Conservation (phyloP, 495 filamentous ascomycete genomes). For the Hypoxylon perforatum region DNA sequence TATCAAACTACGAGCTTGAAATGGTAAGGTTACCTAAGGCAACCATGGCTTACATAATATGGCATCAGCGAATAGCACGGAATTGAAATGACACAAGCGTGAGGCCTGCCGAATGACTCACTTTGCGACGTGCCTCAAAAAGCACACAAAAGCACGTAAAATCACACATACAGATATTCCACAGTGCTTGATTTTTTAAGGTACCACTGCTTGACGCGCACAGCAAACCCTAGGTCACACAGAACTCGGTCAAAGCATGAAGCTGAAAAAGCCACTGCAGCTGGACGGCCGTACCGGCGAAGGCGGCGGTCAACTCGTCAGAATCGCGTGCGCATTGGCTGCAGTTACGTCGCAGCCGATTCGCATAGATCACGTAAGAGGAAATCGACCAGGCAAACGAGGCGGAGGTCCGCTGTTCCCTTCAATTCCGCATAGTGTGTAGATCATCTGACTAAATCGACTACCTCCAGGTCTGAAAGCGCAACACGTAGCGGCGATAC, state of each 20-base stretch:
- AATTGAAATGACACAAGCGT: too few relatives aligned
- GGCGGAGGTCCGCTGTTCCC: conserved; percentile 50
- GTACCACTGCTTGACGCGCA: not conserved
- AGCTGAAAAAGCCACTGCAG: conserved; percentile 39
- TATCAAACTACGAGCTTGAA: too few relatives aligned
- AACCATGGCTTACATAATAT: too few relatives aligned
- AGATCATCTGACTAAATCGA: conserved; percentile 27
- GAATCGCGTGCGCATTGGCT: conserved; percentile 75
- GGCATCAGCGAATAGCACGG: too few relatives aligned
- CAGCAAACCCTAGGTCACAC: not conserved
- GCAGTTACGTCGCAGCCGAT: conserved; percentile 73
- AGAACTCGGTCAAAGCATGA: conserved; percentile 10
- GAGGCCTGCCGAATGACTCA: conserved; percentile 29
- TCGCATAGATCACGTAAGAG: conserved; percentile 74
- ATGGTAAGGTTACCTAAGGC: too few relatives aligned
- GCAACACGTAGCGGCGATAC: conserved; percentile 76
- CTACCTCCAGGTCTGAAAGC: conserved; percentile 72
- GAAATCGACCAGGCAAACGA: conserved; percentile 64
- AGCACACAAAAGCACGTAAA: too few relatives aligned
- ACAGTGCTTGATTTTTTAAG: not conserved
- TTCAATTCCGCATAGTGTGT: not conserved
- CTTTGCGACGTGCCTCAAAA: conserved; percentile 3
- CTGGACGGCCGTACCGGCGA: conserved; percentile 81
- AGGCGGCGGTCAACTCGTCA: conserved; percentile 85
- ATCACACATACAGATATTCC: too few relatives aligned